Conservation (phyloP, 2,329 filamentous ascomycete genomes). For the Fusarium compactum region DNA sequence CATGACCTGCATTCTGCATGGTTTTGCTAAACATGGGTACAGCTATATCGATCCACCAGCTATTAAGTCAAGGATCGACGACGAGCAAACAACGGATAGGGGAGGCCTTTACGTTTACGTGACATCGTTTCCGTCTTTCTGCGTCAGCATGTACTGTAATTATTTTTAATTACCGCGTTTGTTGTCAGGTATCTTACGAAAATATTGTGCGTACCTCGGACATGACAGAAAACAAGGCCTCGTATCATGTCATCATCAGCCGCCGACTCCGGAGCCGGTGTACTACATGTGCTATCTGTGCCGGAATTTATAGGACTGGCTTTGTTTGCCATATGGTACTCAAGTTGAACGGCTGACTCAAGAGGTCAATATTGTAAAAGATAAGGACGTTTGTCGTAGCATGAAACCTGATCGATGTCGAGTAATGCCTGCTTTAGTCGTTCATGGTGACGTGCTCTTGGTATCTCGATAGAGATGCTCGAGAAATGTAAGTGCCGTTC, state of each 20-base stretch:
- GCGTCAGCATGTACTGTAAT: background rate
- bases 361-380: background rate
- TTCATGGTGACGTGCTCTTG: background rate
- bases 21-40: slow-evolving; percentile 43
- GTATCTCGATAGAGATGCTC: background rate
- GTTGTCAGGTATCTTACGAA: background rate
- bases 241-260: slow-evolving; percentile 10
- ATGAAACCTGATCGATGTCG: background rate
- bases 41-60: slow-evolving; percentile 3
- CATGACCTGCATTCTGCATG: slow-evolving; percentile 37
- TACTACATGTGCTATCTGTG: slow-evolving; percentile 11
- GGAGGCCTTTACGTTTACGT: slow-evolving; percentile 15
- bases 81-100: background rate
- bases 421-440: background rate
- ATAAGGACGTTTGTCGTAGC: background rate
- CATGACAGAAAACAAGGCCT: background rate
- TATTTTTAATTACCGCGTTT: slow-evolving; percentile 7
- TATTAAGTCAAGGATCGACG: slow-evolving; percentile 1
- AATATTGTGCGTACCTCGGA: slow-evolving; percentile 10
- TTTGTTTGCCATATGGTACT: slow-evolving; percentile 10
- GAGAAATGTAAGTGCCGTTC: background rate
- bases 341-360: background rate
- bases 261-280: slow-evolving; percentile 29
- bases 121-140: slow-evolving; percentile 13
- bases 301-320: slow-evolving; percentile 2